Conservation (phyloP, 2,329 filamentous ascomycete genomes). For the Hirsutella rhossiliensis region DNA sequence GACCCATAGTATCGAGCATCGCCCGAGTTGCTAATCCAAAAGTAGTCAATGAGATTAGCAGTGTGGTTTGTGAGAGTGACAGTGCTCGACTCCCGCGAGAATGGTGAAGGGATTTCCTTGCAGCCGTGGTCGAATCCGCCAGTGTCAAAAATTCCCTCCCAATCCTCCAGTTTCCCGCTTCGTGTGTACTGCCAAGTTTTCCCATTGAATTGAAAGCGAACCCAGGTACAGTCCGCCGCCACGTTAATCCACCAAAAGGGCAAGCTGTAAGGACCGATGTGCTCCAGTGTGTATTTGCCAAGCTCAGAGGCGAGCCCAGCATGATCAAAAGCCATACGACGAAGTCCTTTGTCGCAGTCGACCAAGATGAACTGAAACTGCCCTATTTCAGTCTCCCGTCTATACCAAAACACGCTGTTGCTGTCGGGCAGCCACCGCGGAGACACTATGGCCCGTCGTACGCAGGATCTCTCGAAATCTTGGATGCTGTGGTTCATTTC, state of each 20-base stretch:
- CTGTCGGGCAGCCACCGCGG: conserved; percentile 11
- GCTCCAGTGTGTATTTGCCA: conserved; percentile 2
- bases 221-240: conserved; percentile 2
- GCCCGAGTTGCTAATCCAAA: conserved; percentile 13
- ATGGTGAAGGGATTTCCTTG: conserved; percentile 10
- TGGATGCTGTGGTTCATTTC: neutral
- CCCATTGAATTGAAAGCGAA: conserved; percentile 8
- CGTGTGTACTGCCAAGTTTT: conserved; percentile 10
- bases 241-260: conserved; percentile 13
- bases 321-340: conserved; percentile 11
- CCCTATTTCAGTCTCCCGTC: conserved; percentile 1
- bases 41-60: conserved; percentile 6
- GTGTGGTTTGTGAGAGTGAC: conserved; percentile 14
- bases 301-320: conserved; percentile 8
- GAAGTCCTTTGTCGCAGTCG: conserved; percentile 5
- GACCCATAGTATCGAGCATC: conserved; percentile 6
- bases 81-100: conserved; percentile 3
- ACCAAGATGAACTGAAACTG: conserved; percentile 12
- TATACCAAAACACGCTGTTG: conserved; percentile 14
- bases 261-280: conserved; percentile 4
- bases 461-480: neutral
- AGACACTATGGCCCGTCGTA: conserved; percentile 7
- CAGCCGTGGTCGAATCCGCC: conserved; percentile 1
- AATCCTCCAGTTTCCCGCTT: conserved; percentile 6
- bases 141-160: conserved; percentile 7